Conservation (phyloP, 2,329 filamentous ascomycete genomes). For the Trichoderma sp. region DNA sequence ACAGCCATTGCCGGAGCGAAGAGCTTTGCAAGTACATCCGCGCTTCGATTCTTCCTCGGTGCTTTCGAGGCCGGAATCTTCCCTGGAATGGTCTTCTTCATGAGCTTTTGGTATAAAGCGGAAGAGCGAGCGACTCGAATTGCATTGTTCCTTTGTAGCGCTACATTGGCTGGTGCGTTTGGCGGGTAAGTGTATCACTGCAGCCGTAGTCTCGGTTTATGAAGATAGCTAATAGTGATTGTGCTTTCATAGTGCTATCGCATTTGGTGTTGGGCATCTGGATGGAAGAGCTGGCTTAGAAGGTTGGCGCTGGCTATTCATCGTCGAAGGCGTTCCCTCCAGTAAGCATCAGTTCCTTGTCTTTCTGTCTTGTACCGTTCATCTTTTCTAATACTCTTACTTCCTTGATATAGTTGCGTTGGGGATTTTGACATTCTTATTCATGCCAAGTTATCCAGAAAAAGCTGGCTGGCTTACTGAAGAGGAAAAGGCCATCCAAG, state of each 20-base stretch:
- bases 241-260: neutral
- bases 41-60: conserved; percentile 5
- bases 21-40: neutral
- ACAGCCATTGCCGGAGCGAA: conserved; percentile 14
- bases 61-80: conserved; percentile 1
- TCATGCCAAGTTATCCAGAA: conserved; percentile 11
- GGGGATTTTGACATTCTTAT: neutral
- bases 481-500: conserved; percentile 17
- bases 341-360: neutral
- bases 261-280: conserved; percentile 1
- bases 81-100: conserved; percentile 11
- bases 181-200: neutral
- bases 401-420: neutral
- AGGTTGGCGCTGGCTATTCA: conserved; percentile 6
- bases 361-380: too few relatives aligned
- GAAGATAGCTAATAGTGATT: neutral
- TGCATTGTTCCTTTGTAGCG: conserved; percentile 1
- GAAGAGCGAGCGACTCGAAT: conserved; percentile 12
- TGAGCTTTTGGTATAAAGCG: conserved; percentile 19
- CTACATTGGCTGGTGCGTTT: conserved; percentile 11
- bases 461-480: conserved; percentile 1
- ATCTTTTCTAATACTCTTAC: too few relatives aligned
- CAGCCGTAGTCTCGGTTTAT: neutral
- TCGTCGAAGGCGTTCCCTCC: conserved; percentile 10
- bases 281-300: neutral